Percentiles rank a stretch among this genome's conserved stretches.
Conservation (phyloP, 768 basidiomycete genomes). For the Boletus vermiculosoides region DNA sequence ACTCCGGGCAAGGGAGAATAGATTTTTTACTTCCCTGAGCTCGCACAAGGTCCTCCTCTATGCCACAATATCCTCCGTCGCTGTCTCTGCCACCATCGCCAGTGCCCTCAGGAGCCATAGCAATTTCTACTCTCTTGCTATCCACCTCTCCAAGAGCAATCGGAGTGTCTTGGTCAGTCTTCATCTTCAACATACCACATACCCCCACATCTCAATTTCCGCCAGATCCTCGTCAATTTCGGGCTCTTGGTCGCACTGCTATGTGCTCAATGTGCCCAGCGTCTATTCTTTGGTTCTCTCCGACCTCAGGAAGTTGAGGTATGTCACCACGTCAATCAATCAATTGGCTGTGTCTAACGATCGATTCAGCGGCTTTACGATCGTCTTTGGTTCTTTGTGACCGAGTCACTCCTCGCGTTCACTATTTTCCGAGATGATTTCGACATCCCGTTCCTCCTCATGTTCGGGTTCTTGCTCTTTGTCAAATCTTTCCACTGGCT, state of each 20-base stretch:
- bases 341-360: neutral
- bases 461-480: slow-evolving; percentile 94
- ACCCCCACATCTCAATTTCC: slow-evolving; percentile 1
- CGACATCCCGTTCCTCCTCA: slow-evolving; percentile 85
- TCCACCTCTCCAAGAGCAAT: slow-evolving; percentile 90
- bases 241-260: slow-evolving; percentile 74
- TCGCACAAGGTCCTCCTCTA: slow-evolving; percentile 72
- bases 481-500: slow-evolving; percentile 99
- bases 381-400: slow-evolving; percentile 95
- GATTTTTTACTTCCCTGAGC: slow-evolving; percentile 48
- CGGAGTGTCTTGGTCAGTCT: slow-evolving; percentile 82
- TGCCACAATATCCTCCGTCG: slow-evolving; percentile 58
- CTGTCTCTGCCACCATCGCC: slow-evolving; percentile 69
- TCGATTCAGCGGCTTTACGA: slow-evolving; percentile 85
- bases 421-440: slow-evolving; percentile 98
- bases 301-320: slow-evolving; percentile 92
- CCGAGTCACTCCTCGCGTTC: slow-evolving; percentile 92
- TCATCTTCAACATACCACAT: neutral
- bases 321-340: slow-evolving; percentile 20
- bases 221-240: slow-evolving; percentile 89
- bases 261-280: slow-evolving; percentile 74
- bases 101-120: slow-evolving; percentile 81
- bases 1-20: slow-evolving; percentile 51
- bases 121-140: slow-evolving; percentile 93
- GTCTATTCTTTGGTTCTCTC: slow-evolving; percentile 88